Evolutionary conservation across 1,284 basidiomycete genomes (phyloP).

Genomic region (Pholiota adiposa): DNA sequence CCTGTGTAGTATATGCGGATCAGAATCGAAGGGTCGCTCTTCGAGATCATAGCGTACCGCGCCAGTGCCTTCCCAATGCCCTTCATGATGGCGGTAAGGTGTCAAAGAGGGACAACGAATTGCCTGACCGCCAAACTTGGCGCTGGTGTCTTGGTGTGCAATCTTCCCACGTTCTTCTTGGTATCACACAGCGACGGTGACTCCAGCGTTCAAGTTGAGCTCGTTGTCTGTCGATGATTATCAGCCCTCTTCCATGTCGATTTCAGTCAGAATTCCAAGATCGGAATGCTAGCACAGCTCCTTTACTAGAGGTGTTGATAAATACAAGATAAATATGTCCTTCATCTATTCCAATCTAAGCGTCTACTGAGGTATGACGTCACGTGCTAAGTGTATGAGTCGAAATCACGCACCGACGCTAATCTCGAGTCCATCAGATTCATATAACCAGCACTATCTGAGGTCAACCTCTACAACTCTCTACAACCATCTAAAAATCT

Average conservation of each 20-base stretch:
- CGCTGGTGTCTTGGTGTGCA: neutral
- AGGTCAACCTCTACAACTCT: too few species aligned
- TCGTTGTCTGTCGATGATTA: too few species aligned
- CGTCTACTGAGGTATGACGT: slow-evolving; percentile 16
- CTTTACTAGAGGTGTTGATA: too few species aligned
- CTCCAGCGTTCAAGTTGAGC: too few species aligned
- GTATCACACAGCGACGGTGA: slow-evolving; percentile 2
- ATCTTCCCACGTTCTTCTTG: slow-evolving; percentile 5
- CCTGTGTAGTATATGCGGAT: slow-evolving; percentile 40
- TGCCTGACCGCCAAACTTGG: slow-evolving; percentile 1
- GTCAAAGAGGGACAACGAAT: slow-evolving; percentile 3
- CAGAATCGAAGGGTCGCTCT: neutral
- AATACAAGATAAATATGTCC: too few species aligned
- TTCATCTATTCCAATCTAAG: too few species aligned
- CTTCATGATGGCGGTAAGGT: slow-evolving; percentile 60
- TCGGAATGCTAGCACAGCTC: too few species aligned
- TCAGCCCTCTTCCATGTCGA: neutral
- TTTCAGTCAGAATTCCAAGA: neutral
- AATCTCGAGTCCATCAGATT: slow-evolving; percentile 8
- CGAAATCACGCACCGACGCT: slow-evolving; percentile 4
- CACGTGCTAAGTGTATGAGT: slow-evolving; percentile 21
- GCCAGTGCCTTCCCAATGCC: slow-evolving; percentile 79
- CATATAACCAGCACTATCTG: neutral
- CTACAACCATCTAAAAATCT: neutral
- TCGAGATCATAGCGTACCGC: slow-evolving; percentile 52